Evolutionary conservation across 345 rosid genomes (phyloP), one percentile per base, ranked within the genome.

Genomic region (Luvunga scandens): DNA sequence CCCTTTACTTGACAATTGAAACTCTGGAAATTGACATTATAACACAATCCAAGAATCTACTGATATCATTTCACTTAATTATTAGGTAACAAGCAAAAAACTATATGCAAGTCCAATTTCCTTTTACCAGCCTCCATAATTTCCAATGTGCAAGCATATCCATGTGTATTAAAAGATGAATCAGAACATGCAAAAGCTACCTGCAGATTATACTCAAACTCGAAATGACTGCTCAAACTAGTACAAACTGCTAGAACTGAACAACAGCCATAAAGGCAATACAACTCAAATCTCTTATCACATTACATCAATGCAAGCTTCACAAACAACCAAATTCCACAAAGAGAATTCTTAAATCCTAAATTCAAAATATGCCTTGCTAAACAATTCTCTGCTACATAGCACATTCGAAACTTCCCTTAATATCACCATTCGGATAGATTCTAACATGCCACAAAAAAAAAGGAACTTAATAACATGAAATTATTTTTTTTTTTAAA

Each of bases 351-450:
- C 24, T 0, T 39, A 70, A 48, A 60, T 24, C 8, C 0, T 3
- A 42, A 45, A 50, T 10, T 59, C 73, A 70, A 22, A 30, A 24
- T 33, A 8, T 36, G 19, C 34, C 59, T n/a, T 19, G 1, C 10
- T 25, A 22, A 75, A 13, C 18, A 28, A 42, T 21, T 9, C 18
- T 22, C 59, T 30, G 69, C 71, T 13, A 30, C 31, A 31, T 22
- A 31, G 3, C 70, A 64, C 31, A 22, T 60, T 22, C 71, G 22
- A 75, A 50, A 64, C 39, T 28, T 68, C 30, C 55, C 42, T 36
- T 50, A 34, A 69, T 31, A 68, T 27, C 45, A 30, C 38, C 45
- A 60, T 55, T 53, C 71, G 60, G 45, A 73, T 81, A 75, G 68
- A 38, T 24, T 72, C 61, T 67, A 13, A 45, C 61, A 67, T 24